Conservation (phyloP, 176 grass and related monocot species). For the Guadua angustifolia region DNA sequence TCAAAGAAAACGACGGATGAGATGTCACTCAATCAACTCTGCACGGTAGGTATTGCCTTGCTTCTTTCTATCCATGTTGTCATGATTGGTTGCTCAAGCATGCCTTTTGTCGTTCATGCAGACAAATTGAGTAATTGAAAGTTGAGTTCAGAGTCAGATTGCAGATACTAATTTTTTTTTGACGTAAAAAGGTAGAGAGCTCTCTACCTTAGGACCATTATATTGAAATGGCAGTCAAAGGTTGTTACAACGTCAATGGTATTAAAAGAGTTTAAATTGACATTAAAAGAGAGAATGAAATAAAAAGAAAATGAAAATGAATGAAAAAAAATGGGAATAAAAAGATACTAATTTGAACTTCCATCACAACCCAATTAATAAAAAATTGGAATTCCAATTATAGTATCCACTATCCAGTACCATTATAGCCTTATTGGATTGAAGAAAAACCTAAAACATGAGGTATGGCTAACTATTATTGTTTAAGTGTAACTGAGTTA, state of each 20-base stretch:
- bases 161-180: background rate
- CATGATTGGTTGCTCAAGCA: background rate
- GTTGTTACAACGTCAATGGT: too few species aligned
- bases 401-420: background rate
- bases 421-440: background rate
- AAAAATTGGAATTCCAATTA: background rate
- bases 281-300: too few species aligned
- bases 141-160: background rate
- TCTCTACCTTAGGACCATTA: too few species aligned
- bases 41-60: background rate
- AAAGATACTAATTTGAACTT: background rate
- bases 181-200: too few species aligned
- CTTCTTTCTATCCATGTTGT: conserved; percentile 19
- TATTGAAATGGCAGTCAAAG: too few species aligned
- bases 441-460: background rate
- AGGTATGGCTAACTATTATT: background rate
- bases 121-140: background rate
- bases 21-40: background rate
- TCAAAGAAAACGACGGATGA: too few species aligned
- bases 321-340: too few species aligned
- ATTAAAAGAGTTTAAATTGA: too few species aligned
- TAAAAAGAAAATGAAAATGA: too few species aligned
- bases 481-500: conserved; percentile 1
- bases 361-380: background rate
- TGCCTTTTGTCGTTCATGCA: background rate